A percentile compares a stretch with the other conserved stretches of the same genome.
Conservation (phyloP, 192 early-diverging fungal species). For the Cladochytrium replicatum region DNA sequence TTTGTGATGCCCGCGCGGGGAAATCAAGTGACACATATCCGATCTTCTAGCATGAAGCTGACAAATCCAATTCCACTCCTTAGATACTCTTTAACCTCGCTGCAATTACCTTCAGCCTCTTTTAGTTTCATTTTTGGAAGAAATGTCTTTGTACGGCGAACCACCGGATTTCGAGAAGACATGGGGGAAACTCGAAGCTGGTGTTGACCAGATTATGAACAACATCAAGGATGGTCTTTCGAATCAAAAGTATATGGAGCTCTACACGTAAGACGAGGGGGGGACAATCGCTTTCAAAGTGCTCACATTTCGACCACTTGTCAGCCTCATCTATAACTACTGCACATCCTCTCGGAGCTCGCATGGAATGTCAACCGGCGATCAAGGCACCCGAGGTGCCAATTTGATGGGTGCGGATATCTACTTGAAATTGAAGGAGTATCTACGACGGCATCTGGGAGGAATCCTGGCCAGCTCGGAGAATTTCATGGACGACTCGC, state of each 20-base stretch:
- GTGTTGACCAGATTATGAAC: slow-evolving; percentile 73
- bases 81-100: too few species aligned
- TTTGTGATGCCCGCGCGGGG: too few species aligned
- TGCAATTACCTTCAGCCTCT: too few species aligned
- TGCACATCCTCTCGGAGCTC: slow-evolving; percentile 48
- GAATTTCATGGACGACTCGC: slow-evolving; percentile 60
- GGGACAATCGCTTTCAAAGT: slow-evolving; percentile 16
- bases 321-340: slow-evolving; percentile 66
- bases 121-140: too few species aligned
- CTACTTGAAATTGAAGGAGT: slow-evolving; percentile 48
- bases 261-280: slow-evolving; percentile 91
- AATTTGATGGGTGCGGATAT: slow-evolving; percentile 53
- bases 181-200: slow-evolving; percentile 65
- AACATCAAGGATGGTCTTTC: slow-evolving; percentile 63
- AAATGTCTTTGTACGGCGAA: too few species aligned
- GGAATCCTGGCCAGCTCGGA: slow-evolving; percentile 44
- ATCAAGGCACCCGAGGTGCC: slow-evolving; percentile 24
- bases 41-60: too few species aligned
- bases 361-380: not conserved
- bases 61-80: too few species aligned
- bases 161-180: slow-evolving; percentile 44
- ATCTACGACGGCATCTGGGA: slow-evolving; percentile 41
- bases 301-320: not conserved
- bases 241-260: slow-evolving; percentile 65
- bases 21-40: too few species aligned